These are phyloP conservation scores for Podila horticola DNA, from an alignment of 192 early-diverging fungal species.

Conservation along the genomic window DNA sequence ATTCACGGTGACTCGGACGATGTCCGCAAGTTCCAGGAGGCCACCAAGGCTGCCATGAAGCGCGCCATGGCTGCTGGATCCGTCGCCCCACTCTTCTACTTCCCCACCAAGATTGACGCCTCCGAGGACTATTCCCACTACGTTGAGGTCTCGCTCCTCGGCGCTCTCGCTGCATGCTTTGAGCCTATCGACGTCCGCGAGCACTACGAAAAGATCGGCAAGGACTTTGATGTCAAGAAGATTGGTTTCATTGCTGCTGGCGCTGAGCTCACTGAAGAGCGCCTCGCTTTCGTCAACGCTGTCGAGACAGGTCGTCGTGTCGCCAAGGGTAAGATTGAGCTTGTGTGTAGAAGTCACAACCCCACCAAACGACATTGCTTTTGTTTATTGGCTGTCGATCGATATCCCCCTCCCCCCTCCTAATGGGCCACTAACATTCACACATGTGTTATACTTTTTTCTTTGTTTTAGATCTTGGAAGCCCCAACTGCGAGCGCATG, in stretches of 20 bases:
- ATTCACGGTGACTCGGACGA: constrained; percentile 83
- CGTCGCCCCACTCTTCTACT: constrained; percentile 65
- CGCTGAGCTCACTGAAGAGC: constrained; percentile 42
- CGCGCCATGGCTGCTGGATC: constrained; percentile 74
- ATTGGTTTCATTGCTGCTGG: constrained; percentile 65
- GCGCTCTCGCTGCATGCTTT: constrained; percentile 76
- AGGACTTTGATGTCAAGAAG: constrained; percentile 63
- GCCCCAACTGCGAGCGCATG: constrained; percentile 89
- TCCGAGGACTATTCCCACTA: constrained; percentile 72
- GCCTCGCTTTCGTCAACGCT: constrained; percentile 66
- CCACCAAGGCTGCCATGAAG: constrained; percentile 72
- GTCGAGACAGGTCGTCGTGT: constrained; percentile 81
- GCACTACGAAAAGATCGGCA: constrained; percentile 59
- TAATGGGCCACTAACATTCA: neutral
- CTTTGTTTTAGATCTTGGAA: constrained; percentile 75
- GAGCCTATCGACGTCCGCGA: constrained; percentile 86
- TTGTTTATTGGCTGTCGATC: neutral
- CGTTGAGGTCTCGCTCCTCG: constrained; percentile 79
- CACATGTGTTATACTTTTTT: neutral
- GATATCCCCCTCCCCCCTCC: too few species aligned
- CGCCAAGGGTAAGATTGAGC: constrained; percentile 58
- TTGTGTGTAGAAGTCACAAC: too few species aligned
- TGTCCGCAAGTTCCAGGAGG: constrained; percentile 78
- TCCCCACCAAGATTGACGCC: constrained; percentile 62
- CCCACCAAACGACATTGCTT: neutral